These are phyloP conservation scores for Macadamia tetraphylla DNA, from an alignment of 164 flowering plant genomes.

Conservation along the genomic window DNA sequence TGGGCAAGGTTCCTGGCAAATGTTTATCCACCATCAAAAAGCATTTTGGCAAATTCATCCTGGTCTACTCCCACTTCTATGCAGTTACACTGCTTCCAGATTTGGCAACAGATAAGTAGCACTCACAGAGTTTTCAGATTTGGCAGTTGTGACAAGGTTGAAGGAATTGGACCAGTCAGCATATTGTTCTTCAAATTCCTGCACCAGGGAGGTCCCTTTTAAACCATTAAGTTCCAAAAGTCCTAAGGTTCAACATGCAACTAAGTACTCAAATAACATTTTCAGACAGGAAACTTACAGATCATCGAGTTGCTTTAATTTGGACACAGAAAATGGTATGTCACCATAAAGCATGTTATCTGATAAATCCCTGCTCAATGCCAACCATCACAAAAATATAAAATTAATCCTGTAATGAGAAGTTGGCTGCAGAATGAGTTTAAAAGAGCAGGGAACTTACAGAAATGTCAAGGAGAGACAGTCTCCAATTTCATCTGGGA, in stretches of 20 bases:
- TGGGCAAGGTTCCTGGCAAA: slow-evolving; percentile 74
- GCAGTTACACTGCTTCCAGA: too few relatives aligned
- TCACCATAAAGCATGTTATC: slow-evolving; percentile 69
- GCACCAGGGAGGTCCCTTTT: slow-evolving; percentile 6
- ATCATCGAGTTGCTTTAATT: slow-evolving; percentile 70
- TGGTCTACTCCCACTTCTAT: too few relatives aligned
- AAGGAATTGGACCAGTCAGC: slow-evolving; percentile 86
- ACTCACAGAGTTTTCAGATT: slow-evolving; percentile 78
- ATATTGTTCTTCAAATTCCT: slow-evolving; percentile 79
- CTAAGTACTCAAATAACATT: too few relatives aligned
- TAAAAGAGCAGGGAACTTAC: slow-evolving; percentile 26
- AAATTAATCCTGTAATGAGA: neutral
- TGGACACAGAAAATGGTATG: slow-evolving; percentile 77
- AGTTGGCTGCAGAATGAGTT: neutral
- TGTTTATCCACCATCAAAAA: neutral
- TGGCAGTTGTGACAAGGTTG: slow-evolving; percentile 83
- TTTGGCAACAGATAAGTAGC: too few relatives aligned
- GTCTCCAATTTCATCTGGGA: slow-evolving; percentile 92
- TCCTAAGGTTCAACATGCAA: neutral
- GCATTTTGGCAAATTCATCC: neutral
- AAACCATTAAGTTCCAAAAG: neutral
- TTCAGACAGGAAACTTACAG: slow-evolving; percentile 38
- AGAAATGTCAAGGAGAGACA: slow-evolving; percentile 43
- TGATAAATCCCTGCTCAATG: slow-evolving; percentile 61
- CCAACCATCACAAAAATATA: neutral